Base-by-base conservation (phyloP, 2,329 filamentous ascomycete genomes). In the Fusarium sp. region DNA sequence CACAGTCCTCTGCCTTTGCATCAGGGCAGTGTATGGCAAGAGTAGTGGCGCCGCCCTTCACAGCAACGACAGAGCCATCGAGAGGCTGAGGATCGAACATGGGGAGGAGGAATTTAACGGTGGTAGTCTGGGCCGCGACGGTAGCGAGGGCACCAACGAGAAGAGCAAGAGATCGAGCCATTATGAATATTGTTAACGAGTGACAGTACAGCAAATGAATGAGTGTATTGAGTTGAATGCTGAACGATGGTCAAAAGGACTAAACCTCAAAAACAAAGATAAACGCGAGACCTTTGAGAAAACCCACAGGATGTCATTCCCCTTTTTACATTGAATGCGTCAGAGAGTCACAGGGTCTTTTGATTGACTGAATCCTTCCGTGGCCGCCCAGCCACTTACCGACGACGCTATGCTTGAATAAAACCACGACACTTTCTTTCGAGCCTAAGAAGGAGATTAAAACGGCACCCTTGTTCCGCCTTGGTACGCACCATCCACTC, bases 21-120 rank as follows among this genome's bases (percentile, higher is more conserved):
- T 62, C 33, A 7, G 66, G 54, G 59, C 79, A 81, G 24, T 57
- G 57, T 23, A 80, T 43, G 44, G 67, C 69, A 44, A 75, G 71
- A 4, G 79, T 81, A 3, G 79, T 80, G 44, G 74, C 72, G 11
- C 48, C 62, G 12, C 43, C 52, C 33, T 74, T 72, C 58, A 66
- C 77, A 10, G 63, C 68, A 39, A 79, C 46, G 52, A 80, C 66
- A n/a, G 78, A 79, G 31, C 72, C 79, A 10, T 71, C 71, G 15
- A 77, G 47, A 12, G 52, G 42, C 20, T 73, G 61, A 13, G 65
- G 7, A 44, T 76, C 73, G 44, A 59, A 67, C 38, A 67, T 41
- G 28, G 75, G 74, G 42, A 79, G 62, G 28, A 79, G 57, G 43
- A 80, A 59, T 39, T 63, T 61, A 49, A 78, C 69, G 8, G 73